phyloP scores from a whole-genome alignment of 768 basidiomycete genomes.

The Boletus rufocinnamomeus region DNA sequence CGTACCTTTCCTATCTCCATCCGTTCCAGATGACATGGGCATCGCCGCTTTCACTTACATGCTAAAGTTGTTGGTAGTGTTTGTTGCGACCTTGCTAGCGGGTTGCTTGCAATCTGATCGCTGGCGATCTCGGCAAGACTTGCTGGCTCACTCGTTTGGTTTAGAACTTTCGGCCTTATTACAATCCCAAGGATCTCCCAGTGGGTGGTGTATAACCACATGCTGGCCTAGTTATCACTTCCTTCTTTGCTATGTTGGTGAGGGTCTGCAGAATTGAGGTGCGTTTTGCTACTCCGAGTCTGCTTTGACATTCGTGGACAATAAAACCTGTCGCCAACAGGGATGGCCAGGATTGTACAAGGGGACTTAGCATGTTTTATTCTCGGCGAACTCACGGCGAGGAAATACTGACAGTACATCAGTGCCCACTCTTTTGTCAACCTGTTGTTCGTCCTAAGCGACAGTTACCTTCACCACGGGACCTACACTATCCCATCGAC shows the following conservation, averaged over 20 bases:
- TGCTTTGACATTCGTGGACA: background rate
- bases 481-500: constrained; percentile 63
- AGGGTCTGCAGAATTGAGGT: constrained; percentile 78
- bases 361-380: constrained; percentile 61
- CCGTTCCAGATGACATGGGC: constrained; percentile 26
- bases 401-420: constrained; percentile 42
- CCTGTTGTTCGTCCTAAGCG: constrained; percentile 63
- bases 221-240: constrained; percentile 74
- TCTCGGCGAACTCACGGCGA: constrained; percentile 2
- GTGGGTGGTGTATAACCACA: constrained; percentile 75
- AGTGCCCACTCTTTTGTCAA: constrained; percentile 53
- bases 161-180: constrained; percentile 84
- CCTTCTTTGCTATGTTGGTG: constrained; percentile 52
- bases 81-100: no score
- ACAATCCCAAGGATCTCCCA: constrained; percentile 78
- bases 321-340: constrained; percentile 33
- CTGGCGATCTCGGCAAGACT: constrained; percentile 60
- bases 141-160: constrained; percentile 68
- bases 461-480: constrained; percentile 60
- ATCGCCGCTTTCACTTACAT: constrained; percentile 35
- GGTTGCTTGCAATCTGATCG: constrained; percentile 48
- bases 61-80: constrained; percentile 36
- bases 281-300: constrained; percentile 16
- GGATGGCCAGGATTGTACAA: constrained; percentile 79
- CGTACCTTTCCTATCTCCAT: background rate